Evolutionary conservation across 2,329 filamentous ascomycete genomes (phyloP).

Genomic region (Aspergillus fructus): DNA sequence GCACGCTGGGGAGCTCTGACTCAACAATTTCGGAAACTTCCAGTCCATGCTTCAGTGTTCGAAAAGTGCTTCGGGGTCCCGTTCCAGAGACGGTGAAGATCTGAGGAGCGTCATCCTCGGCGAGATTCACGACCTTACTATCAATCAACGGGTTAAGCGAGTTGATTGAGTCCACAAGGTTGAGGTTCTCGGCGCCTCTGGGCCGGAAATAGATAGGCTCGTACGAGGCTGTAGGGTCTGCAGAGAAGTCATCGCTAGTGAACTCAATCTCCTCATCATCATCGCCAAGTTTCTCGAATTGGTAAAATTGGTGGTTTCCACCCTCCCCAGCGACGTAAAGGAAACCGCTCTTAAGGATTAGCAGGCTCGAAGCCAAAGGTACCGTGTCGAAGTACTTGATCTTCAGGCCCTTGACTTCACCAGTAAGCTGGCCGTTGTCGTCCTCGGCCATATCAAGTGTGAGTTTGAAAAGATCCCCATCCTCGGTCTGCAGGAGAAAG

Average conservation of each 20-base stretch:
- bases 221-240: slow-evolving; percentile 70
- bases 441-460: slow-evolving; percentile 89
- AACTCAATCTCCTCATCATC: slow-evolving; percentile 90
- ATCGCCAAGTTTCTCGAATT: slow-evolving; percentile 95
- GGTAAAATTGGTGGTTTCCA: slow-evolving; percentile 92
- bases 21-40: slow-evolving; percentile 96
- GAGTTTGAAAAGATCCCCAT: slow-evolving; percentile 97
- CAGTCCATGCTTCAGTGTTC: slow-evolving; percentile 87
- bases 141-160: slow-evolving; percentile 90
- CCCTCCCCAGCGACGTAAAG: slow-evolving; percentile 90
- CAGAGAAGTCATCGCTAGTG: slow-evolving; percentile 75
- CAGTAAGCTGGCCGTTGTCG: slow-evolving; percentile 70
- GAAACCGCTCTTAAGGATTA: slow-evolving; percentile 94
- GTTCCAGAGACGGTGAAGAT: slow-evolving; percentile 92
- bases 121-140: slow-evolving; percentile 87
- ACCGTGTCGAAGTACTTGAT: slow-evolving; percentile 99
- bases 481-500: slow-evolving; percentile 91
- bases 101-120: slow-evolving; percentile 90
- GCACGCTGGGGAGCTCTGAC: slow-evolving; percentile 83
- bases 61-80: slow-evolving; percentile 84
- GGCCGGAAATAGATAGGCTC: slow-evolving; percentile 83
- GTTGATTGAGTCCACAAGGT: slow-evolving; percentile 78
- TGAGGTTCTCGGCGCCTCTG: slow-evolving; percentile 75
- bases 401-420: slow-evolving; percentile 78
- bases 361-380: slow-evolving; percentile 80